phyloP scores from a whole-genome alignment of 1,284 basidiomycete genomes.

The Polyporus tsugae region DNA sequence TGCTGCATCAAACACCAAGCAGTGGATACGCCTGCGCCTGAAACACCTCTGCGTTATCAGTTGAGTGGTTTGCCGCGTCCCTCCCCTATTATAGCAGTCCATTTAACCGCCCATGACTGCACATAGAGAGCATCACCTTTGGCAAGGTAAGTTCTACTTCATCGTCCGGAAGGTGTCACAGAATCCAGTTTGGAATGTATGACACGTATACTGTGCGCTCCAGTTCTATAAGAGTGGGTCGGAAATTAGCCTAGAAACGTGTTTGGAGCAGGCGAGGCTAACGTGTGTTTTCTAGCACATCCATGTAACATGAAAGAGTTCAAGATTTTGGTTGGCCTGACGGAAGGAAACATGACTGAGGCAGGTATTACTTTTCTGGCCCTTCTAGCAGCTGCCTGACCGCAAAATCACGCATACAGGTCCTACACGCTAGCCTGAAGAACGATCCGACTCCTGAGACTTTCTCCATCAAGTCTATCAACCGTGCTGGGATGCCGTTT shows the following conservation, averaged over 20 bases:
- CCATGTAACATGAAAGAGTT: slow-evolving; percentile 87
- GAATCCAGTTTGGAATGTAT: not conserved
- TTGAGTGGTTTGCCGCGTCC: slow-evolving; percentile 50
- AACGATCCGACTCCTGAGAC: slow-evolving; percentile 71
- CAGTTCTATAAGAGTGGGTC: slow-evolving; percentile 63
- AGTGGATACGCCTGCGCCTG: slow-evolving; percentile 76
- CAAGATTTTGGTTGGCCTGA: slow-evolving; percentile 70
- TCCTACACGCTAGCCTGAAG: slow-evolving; percentile 66
- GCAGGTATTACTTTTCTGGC: slow-evolving; percentile 10
- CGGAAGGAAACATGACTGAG: slow-evolving; percentile 70
- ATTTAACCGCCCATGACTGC: not conserved
- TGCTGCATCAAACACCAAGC: slow-evolving; percentile 60
- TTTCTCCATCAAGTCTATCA: slow-evolving; percentile 64
- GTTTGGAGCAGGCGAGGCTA: slow-evolving; percentile 13
- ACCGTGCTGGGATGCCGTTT: slow-evolving; percentile 61
- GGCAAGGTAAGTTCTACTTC: slow-evolving; percentile 66
- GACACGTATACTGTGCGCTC: not conserved
- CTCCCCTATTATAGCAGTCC: slow-evolving; percentile 6
- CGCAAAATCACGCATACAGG: slow-evolving; percentile 31
- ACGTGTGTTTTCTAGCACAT: slow-evolving; percentile 54
- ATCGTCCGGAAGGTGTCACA: not conserved
- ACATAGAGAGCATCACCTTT: slow-evolving; percentile 73
- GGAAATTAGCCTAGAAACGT: not conserved
- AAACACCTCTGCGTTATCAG: slow-evolving; percentile 68
- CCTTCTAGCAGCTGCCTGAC: not conserved